Conservation (phyloP, 768 basidiomycete species). For the Kwoniella dejecticola region DNA sequence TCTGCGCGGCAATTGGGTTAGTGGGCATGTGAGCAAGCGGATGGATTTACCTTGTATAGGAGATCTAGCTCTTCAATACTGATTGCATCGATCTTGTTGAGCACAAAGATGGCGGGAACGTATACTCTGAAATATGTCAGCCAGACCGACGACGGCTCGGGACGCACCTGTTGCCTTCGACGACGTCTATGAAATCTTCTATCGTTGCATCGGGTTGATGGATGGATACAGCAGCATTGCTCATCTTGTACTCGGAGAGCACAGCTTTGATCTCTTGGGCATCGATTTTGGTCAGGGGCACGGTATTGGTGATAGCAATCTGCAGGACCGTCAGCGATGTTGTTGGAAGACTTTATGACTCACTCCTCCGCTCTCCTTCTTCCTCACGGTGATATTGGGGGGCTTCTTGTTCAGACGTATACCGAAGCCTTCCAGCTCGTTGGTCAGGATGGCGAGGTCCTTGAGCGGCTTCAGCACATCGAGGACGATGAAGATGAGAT, state of each 20-base stretch:
- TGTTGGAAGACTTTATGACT: conserved; percentile 18
- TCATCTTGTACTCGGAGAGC: conserved; percentile 81
- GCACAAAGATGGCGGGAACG: conserved; percentile 85
- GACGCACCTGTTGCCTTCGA: conserved; percentile 85
- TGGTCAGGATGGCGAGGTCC: conserved; percentile 84
- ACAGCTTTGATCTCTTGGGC: conserved; percentile 95
- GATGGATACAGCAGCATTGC: conserved; percentile 87
- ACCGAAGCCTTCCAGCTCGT: conserved; percentile 96
- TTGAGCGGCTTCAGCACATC: conserved; percentile 98
- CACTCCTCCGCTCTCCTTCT: conserved; percentile 68
- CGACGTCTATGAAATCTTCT: conserved; percentile 94
- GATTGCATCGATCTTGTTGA: conserved; percentile 88
- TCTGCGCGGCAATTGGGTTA: conserved; percentile 58
- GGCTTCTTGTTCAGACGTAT: conserved; percentile 94
- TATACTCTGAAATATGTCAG: conserved; percentile 66
- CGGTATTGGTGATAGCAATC: conserved; percentile 92
- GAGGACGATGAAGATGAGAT: conserved; percentile 96
- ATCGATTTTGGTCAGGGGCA: conserved; percentile 92
- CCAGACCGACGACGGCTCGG: neutral
- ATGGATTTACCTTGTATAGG: conserved; percentile 60
- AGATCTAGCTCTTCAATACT: conserved; percentile 97
- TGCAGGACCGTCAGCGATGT: conserved; percentile 56
- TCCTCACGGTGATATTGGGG: conserved; percentile 71
- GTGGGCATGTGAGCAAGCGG: neutral
- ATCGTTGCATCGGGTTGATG: conserved; percentile 88